These are phyloP conservation scores for Botryotinia globosa DNA, from an alignment of 2,329 filamentous ascomycete species.

Conservation along the genomic window DNA sequence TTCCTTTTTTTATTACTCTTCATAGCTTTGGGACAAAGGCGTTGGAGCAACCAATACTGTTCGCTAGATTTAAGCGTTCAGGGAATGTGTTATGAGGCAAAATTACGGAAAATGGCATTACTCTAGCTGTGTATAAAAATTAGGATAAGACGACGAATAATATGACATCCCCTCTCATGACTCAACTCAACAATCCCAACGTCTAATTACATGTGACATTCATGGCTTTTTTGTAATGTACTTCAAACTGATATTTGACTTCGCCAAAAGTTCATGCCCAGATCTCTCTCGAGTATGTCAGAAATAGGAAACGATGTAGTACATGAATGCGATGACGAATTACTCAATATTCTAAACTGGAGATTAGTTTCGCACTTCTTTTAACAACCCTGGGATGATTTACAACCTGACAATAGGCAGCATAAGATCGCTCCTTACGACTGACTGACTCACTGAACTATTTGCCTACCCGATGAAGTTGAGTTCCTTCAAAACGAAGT, in stretches of 20 bases:
- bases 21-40: constrained; percentile 38
- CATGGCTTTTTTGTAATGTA: neutral
- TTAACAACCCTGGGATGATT: neutral
- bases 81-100: constrained; percentile 33
- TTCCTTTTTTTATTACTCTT: constrained; percentile 35
- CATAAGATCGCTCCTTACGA: neutral
- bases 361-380: neutral
- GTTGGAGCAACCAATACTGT: constrained; percentile 37
- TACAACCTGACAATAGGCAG: neutral
- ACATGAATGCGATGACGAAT: neutral
- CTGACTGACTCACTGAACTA: neutral
- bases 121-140: constrained; percentile 40
- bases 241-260: neutral
- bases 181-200: neutral
- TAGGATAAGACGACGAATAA: constrained; percentile 51
- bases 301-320: neutral
- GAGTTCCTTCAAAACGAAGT: neutral
- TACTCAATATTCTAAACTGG: neutral
- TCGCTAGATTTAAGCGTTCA: constrained; percentile 32
- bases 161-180: constrained; percentile 57
- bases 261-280: neutral
- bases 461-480: neutral
- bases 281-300: neutral
- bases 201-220: neutral
- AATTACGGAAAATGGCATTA: constrained; percentile 35